Base-by-base conservation (phyloP, 2,329 filamentous ascomycete species). In the Venturia oleaginea region DNA sequence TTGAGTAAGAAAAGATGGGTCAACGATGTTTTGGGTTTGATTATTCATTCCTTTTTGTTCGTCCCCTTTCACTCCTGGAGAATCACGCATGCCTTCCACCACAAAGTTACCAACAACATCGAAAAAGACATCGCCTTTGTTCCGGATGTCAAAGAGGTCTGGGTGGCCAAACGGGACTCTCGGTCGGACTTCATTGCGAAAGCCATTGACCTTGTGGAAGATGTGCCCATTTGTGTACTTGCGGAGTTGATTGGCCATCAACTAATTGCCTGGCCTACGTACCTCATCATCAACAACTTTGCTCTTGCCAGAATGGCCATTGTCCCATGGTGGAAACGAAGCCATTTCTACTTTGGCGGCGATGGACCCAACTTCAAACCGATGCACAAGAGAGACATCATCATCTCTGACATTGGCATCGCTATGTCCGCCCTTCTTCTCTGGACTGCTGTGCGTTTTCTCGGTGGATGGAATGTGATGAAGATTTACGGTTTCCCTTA, bases 21-120 rank as follows among this genome's bases (percentile, higher is more conserved):
- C 67, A 89, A 89, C 73, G 81, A 87, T 70, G 72, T 80, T 19
- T 77, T 86, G 64, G 87, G 87, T 66, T 87, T 86, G 78, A 72
- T 82, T 60, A 75, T 85, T n/a, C 87, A 90, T 79, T 87, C 84
- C 7, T 78, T 81, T 66, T 79, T 90, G 46, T 74, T 87, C 67
- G 86, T 88, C 2, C 88, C 88, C 3, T 91, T 86, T 77, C 89
- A 89, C 77, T 85, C 83, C 60, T 90, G 87, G 87, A 86, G 88
- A 76, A 85, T 85, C 72, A 86, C 83, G 38, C 88, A 91, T 74
- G 81, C 82, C 66, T 82, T 86, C 61, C 88, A 90, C 75, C 88
- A 91, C 76, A 83, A 83, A 68, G 87, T 84, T 75, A 85, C 84
- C 55, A 85, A 85, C 68, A 83, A 89, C 76, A 85, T 88, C 77